These are phyloP conservation scores for Pulveroboletus frians DNA, from an alignment of 768 basidiomycete genomes.

Conservation along the genomic window DNA sequence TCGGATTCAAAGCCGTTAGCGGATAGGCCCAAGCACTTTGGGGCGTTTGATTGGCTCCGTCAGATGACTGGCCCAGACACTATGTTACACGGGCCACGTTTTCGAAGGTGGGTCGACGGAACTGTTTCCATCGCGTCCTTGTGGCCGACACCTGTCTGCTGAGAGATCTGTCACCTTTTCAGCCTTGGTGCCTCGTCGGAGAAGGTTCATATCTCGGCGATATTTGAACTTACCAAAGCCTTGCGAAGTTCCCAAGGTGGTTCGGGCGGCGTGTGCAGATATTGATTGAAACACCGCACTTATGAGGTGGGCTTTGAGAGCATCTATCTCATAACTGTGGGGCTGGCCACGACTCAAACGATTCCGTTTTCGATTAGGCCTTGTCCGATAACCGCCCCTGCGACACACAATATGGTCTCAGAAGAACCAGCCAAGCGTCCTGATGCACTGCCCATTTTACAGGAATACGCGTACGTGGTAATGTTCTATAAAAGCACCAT, in stretches of 20 bases:
- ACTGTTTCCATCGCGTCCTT: not conserved
- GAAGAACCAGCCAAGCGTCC: too few species aligned
- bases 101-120: not conserved
- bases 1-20: constrained; percentile 1
- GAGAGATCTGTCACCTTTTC: not conserved
- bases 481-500: constrained; percentile 9
- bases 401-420: too few species aligned
- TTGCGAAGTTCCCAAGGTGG: constrained; percentile 4
- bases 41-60: not conserved
- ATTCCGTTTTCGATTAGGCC: not conserved
- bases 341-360: not conserved
- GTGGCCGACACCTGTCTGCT: too few species aligned
- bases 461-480: not conserved
- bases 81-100: not conserved
- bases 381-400: not conserved
- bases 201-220: not conserved
- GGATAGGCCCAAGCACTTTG: not conserved
- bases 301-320: not conserved
- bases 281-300: not conserved
- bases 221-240: not conserved
- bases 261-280: not conserved
- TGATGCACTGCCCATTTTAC: too few species aligned
- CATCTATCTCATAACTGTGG: not conserved
- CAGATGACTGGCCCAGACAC: not conserved
- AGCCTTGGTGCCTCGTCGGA: not conserved